Base-by-base conservation (phyloP, 129 eudicot species). In the Artemisia tridentata region DNA sequence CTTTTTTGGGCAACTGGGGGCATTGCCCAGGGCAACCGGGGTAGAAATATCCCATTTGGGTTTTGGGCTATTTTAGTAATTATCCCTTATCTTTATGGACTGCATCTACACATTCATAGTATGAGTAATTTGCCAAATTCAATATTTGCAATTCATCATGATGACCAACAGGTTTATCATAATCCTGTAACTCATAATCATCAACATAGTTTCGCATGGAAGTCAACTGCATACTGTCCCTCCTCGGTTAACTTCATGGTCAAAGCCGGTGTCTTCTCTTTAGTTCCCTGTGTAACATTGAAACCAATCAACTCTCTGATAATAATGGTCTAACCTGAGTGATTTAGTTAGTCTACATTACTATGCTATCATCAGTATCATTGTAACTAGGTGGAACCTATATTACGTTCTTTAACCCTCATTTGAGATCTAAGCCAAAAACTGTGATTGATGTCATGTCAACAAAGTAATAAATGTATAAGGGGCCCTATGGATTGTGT, bases 121-220 rank as follows among this genome's bases (percentile, higher is more conserved):
- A n/a, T n/a, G n/a, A n/a, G n/a, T n/a, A n/a, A n/a, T n/a, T n/a
- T n/a, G n/a, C n/a, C n/a, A n/a, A n/a, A n/a, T n/a, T n/a, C n/a
- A n/a, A n/a, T n/a, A n/a, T n/a, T n/a, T n/a, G n/a, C n/a, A n/a
- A n/a, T n/a, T n/a, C n/a, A n/a, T n/a, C n/a, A n/a, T n/a, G n/a
- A n/a, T n/a, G n/a, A n/a, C n/a, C n/a, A n/a, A n/a, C n/a, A n/a
- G n/a, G n/a, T n/a, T n/a, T n/a, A n/a, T n/a, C n/a, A n/a, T n/a
- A n/a, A n/a, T n/a, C n/a, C n/a, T n/a, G n/a, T n/a, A n/a, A n/a
- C n/a, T n/a, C n/a, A n/a, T n/a, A n/a, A n/a, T n/a, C n/a, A n/a
- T n/a, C n/a, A n/a, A n/a, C n/a, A n/a, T n/a, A n/a, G 76, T 78
- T 89, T 84, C 18, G 89, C 98, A 74, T 92, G 98, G 68, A 92